Percentiles rank a stretch among this genome's conserved stretches.
These are phyloP conservation scores for Xanthoconium purpureum DNA, from an alignment of 768 basidiomycete genomes.

Conservation along the genomic window DNA sequence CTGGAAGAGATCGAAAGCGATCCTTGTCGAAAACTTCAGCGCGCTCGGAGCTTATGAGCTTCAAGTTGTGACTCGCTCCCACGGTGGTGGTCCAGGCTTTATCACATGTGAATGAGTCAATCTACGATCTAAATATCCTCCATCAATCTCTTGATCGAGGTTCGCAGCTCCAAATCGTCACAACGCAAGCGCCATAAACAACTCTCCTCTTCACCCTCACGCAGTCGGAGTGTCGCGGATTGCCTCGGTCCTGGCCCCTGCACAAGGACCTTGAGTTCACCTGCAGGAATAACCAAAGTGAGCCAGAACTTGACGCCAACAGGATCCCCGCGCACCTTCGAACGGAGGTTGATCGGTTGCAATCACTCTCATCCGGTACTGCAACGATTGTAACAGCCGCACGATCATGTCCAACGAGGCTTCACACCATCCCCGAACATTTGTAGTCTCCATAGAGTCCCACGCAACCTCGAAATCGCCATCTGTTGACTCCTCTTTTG, in stretches of 20 bases:
- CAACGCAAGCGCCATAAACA: constrained; percentile 72
- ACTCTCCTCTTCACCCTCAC: constrained; percentile 63
- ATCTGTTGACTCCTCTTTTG: constrained; percentile 14
- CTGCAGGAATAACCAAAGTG: constrained; percentile 33
- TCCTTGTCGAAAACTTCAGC: constrained; percentile 11
- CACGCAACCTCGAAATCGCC: constrained; percentile 57
- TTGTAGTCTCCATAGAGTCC: constrained; percentile 46
- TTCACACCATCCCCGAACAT: constrained; percentile 69
- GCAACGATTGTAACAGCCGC: constrained; percentile 49
- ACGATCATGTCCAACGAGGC: constrained; percentile 52
- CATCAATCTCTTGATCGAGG: constrained; percentile 44
- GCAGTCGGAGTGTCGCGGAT: constrained; percentile 50
- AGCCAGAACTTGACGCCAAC: not conserved
- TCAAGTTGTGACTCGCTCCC: not conserved
- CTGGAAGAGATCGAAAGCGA: constrained; percentile 11
- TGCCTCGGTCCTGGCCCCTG: constrained; percentile 21
- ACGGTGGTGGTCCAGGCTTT: not conserved
- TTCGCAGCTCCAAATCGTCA: constrained; percentile 42
- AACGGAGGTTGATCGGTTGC: constrained; percentile 57
- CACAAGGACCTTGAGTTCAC: constrained; percentile 63
- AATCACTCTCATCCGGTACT: constrained; percentile 46
- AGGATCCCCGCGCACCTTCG: constrained; percentile 42
- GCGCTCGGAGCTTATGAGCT: not conserved
- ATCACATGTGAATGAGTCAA: not conserved
- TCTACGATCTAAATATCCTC: constrained; percentile 14